A percentile compares a stretch with the other conserved stretches of the same genome.
phyloP scores from a whole-genome alignment of 2,329 filamentous ascomycete species.

The Balansia obtecta region DNA sequence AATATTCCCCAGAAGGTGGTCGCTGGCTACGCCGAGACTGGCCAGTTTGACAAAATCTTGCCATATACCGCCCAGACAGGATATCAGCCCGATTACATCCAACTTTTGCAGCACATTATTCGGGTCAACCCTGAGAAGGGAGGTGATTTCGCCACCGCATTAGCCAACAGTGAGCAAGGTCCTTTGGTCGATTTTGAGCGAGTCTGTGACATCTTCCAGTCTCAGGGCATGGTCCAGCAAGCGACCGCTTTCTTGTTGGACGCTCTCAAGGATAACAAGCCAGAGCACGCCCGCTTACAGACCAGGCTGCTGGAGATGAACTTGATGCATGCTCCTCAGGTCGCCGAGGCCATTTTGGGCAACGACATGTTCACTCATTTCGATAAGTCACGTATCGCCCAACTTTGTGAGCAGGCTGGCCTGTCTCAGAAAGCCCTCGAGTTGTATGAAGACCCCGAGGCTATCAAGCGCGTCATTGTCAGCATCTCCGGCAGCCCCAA shows the following conservation, averaged over 20 bases:
- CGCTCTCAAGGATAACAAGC: slow-evolving; percentile 86
- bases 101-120: slow-evolving; percentile 83
- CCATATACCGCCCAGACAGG: slow-evolving; percentile 75
- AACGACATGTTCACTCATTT: slow-evolving; percentile 99
- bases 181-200: slow-evolving; percentile 86
- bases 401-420: slow-evolving; percentile 86
- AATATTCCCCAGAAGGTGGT: slow-evolving; percentile 90
- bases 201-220: slow-evolving; percentile 95
- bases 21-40: slow-evolving; percentile 86
- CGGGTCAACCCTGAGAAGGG: slow-evolving; percentile 87
- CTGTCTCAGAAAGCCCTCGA: slow-evolving; percentile 80
- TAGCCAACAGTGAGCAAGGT: slow-evolving; percentile 80
- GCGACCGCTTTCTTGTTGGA: slow-evolving; percentile 97
- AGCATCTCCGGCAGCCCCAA: slow-evolving; percentile 74
- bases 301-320: slow-evolving; percentile 98
- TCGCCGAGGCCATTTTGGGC: slow-evolving; percentile 91
- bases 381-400: slow-evolving; percentile 78
- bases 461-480: slow-evolving; percentile 80
- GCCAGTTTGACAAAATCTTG: slow-evolving; percentile 93
- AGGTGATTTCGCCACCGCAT: slow-evolving; percentile 82
- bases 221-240: slow-evolving; percentile 94
- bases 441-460: slow-evolving; percentile 81
- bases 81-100: slow-evolving; percentile 92
- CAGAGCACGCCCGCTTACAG: slow-evolving; percentile 86
- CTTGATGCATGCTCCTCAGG: slow-evolving; percentile 87